These are phyloP conservation scores for Mallotus japonicus DNA, from an alignment of 441 rosid genomes.

Conservation along the genomic window DNA sequence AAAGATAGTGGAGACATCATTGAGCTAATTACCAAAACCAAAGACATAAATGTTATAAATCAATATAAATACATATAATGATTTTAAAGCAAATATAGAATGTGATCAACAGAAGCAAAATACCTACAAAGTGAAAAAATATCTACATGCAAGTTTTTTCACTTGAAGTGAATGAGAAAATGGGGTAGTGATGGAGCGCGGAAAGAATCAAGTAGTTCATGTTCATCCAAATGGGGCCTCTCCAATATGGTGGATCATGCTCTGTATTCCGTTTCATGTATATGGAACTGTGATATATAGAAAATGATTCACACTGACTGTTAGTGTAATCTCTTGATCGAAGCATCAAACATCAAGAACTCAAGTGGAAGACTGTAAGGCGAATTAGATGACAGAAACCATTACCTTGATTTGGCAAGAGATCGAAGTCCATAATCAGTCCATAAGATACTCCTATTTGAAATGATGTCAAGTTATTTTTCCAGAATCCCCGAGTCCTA, in stretches of 20 bases:
- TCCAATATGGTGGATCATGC: slow-evolving; percentile 98
- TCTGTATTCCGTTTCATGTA: slow-evolving; percentile 96
- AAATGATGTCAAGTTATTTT: slow-evolving; percentile 86
- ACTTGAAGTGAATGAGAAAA: slow-evolving; percentile 71
- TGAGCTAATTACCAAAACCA: no score
- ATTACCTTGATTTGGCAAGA: slow-evolving; percentile 85
- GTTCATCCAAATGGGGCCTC: slow-evolving; percentile 99
- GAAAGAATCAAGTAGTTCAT: slow-evolving; percentile 91
- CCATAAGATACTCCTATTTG: slow-evolving; percentile 73
- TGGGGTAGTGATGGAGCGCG: slow-evolving; percentile 76
- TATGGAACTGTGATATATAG: slow-evolving; percentile 52
- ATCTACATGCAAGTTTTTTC: slow-evolving; percentile 47
- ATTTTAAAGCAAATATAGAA: no score
- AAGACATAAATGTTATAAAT: no score
- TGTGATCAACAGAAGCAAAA: no score
- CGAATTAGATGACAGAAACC: slow-evolving; percentile 10
- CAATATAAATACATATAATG: no score
- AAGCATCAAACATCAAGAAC: neutral
- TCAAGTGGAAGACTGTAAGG: neutral
- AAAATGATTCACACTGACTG: neutral
- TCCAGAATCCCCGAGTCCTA: slow-evolving; percentile 91
- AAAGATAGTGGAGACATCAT: no score
- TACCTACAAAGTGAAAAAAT: no score
- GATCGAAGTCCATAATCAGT: slow-evolving; percentile 85
- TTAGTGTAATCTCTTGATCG: neutral